Percentiles rank a stretch among this genome's conserved stretches.
Conservation (phyloP, 176 grass and related monocot genomes). For the Aegilops tauschii region DNA sequence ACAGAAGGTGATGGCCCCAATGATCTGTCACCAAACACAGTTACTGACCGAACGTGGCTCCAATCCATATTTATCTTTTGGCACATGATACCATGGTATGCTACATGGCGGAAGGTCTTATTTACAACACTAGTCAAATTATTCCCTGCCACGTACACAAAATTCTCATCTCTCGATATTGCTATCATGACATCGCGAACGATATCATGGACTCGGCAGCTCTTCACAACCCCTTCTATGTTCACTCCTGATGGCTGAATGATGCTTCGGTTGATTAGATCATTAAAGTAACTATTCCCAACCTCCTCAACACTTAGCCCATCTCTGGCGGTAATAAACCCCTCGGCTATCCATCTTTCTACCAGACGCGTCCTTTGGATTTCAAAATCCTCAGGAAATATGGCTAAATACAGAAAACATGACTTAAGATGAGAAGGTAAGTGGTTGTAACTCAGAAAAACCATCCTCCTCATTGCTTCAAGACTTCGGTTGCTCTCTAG, state of each 20-base stretch:
- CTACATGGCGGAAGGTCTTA: too few species aligned
- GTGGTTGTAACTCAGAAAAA: not conserved
- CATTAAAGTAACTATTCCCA: not conserved
- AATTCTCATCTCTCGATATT: not conserved
- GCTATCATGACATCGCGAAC: slow-evolving; percentile 7
- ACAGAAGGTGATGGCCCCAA: too few species aligned
- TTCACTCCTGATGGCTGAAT: not conserved
- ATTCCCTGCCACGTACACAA: not conserved
- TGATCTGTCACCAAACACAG: too few species aligned
- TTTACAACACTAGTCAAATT: too few species aligned
- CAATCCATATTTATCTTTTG: too few species aligned
- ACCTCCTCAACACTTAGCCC: not conserved
- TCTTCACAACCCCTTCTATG: not conserved
- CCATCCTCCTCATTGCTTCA: not conserved
- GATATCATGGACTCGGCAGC: not conserved
- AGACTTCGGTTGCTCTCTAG: not conserved
- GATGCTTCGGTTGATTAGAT: slow-evolving; percentile 11
- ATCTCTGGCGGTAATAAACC: not conserved
- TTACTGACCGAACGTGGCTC: too few species aligned
- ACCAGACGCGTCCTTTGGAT: not conserved
- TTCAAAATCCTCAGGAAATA: not conserved
- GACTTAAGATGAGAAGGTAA: not conserved
- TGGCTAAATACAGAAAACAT: not conserved
- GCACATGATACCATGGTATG: too few species aligned
- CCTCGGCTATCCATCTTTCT: not conserved